Evolutionary conservation across 208 protist genomes (phyloP).

Genomic region (Crithidia bombi): DNA sequence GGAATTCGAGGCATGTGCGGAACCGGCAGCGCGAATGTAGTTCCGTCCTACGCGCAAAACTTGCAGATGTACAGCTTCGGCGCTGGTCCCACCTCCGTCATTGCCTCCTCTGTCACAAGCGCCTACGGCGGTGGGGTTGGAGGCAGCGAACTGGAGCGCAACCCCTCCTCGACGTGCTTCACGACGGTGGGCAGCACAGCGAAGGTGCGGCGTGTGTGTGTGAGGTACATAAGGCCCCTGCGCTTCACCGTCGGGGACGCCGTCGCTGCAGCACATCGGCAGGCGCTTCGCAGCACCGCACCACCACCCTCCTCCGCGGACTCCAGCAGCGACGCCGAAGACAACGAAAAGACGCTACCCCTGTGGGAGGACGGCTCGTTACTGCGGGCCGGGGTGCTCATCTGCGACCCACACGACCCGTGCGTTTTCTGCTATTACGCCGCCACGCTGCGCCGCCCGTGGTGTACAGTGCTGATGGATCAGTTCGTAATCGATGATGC

Average conservation of each 20-base stretch:
- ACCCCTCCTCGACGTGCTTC: slow-evolving; percentile 17
- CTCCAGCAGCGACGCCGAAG: not conserved
- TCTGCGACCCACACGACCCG: slow-evolving; percentile 22
- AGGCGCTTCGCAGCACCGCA: not conserved
- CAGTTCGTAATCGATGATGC: slow-evolving; percentile 3
- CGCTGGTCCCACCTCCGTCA: not conserved
- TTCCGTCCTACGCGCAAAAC: slow-evolving; percentile 18
- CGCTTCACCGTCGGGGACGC: slow-evolving; percentile 15
- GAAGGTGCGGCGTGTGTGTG: slow-evolving; percentile 18
- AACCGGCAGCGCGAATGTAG: not conserved
- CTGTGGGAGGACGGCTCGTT: slow-evolving; percentile 20
- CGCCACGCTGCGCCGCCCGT: slow-evolving; percentile 13
- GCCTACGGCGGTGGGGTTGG: slow-evolving; percentile 9
- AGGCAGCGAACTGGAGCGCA: slow-evolving; percentile 7
- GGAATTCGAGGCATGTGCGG: too few relatives aligned
- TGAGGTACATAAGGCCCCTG: slow-evolving; percentile 11
- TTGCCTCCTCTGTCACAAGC: slow-evolving; percentile 2
- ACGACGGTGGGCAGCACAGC: slow-evolving; percentile 10
- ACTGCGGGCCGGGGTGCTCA: slow-evolving; percentile 7
- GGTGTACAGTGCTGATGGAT: slow-evolving; percentile 27
- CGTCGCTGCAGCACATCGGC: not conserved
- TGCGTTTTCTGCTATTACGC: slow-evolving; percentile 27
- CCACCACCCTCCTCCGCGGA: not conserved
- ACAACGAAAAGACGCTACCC: not conserved
- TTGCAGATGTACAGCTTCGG: slow-evolving; percentile 22